Evolutionary conservation across 2,329 filamentous ascomycete genomes (phyloP), one percentile per base, ranked within the genome.

Genomic region (Tolypocladium ovalisporum): DNA sequence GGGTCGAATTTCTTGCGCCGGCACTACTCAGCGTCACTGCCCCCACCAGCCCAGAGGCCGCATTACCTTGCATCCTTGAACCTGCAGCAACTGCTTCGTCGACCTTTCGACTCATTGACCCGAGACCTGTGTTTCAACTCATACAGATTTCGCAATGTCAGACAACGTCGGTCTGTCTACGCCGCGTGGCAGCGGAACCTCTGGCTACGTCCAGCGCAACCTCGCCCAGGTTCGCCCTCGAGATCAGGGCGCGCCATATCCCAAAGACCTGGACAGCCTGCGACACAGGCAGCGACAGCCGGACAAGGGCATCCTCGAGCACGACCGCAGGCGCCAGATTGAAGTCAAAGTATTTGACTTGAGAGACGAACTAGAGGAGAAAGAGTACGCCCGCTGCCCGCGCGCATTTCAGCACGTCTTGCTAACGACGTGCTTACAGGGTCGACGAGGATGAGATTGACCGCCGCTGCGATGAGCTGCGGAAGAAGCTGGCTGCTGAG

Each of bases 201-300:
- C 93, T 1, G 94, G 94, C 70, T 97, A 97, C 71, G 93, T 99
- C 57, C 93, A 97, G 75, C 90, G 91, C 73, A 99, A 97, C 76
- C 84, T 91, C 39, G 94, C 94, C 22, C 86, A 93, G 69, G 85
- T 97, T 65, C 85, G 82, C 69, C 91, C 89, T 35, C 91, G 93
- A 74, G 90, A 96, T 75, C 82, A 84, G 66, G 81, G 78, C 59
- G 85, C 86, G 22, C 92, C 91, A 0, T 96, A 96, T 73, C 83
- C 85, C 36, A 84, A 84, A 61, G 84, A 89, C 67, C 76, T 83
- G 62, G 83, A 89, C 65, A 79, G 76, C 58, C 79, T 89, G 64
- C 86, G 85, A 67, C 89, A 95, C 72, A 81, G 81, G 61, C 88
- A 88, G 69, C 85, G 93, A 29, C 85, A 95, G 66, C 93, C 95